Conservation (phyloP, 1,139 yeast species). For the Lodderomyces orthopsilosis region DNA sequence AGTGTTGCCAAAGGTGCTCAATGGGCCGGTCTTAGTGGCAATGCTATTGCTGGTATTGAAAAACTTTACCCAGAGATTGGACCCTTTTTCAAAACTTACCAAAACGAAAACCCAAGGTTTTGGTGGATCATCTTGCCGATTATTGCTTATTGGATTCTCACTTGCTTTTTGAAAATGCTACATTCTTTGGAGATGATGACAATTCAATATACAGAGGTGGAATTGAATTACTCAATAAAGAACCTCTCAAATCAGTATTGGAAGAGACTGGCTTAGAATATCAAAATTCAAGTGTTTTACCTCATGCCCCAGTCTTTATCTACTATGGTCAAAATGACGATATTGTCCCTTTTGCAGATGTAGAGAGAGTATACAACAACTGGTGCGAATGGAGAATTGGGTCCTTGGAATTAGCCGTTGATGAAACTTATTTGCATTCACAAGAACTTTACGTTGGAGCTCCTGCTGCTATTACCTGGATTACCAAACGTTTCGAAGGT, state of each 20-base stretch:
- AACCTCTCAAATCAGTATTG: slow-evolving; percentile 15
- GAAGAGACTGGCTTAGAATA: slow-evolving; percentile 21
- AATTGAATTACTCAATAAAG: slow-evolving; percentile 14
- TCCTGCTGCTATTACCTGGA: slow-evolving; percentile 32
- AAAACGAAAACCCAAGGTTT: not conserved
- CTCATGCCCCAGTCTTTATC: slow-evolving; percentile 33
- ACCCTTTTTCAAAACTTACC: not conserved
- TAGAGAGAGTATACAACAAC: slow-evolving; percentile 23
- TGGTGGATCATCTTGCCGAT: slow-evolving; percentile 13
- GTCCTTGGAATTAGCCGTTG: slow-evolving; percentile 29
- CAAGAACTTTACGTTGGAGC: slow-evolving; percentile 26
- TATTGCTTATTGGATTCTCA: slow-evolving; percentile 15
- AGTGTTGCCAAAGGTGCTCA: slow-evolving; percentile 22
- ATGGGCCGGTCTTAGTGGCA: slow-evolving; percentile 27
- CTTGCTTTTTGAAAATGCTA: slow-evolving; percentile 4
- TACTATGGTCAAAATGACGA: slow-evolving; percentile 31
- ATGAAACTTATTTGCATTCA: slow-evolving; percentile 26
- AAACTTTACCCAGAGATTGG: slow-evolving; percentile 24
- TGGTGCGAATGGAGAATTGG: slow-evolving; percentile 33
- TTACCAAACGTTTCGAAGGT: slow-evolving; percentile 13
- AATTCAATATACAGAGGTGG: slow-evolving; percentile 16
- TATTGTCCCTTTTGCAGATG: slow-evolving; percentile 26
- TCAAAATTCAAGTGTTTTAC: slow-evolving; percentile 15
- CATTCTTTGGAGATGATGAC: slow-evolving; percentile 13
- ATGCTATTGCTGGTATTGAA: slow-evolving; percentile 26